Evolutionary conservation across 169 alveolate genomes (phyloP).

Genomic region (Cryptosporidium meleagridis): DNA sequence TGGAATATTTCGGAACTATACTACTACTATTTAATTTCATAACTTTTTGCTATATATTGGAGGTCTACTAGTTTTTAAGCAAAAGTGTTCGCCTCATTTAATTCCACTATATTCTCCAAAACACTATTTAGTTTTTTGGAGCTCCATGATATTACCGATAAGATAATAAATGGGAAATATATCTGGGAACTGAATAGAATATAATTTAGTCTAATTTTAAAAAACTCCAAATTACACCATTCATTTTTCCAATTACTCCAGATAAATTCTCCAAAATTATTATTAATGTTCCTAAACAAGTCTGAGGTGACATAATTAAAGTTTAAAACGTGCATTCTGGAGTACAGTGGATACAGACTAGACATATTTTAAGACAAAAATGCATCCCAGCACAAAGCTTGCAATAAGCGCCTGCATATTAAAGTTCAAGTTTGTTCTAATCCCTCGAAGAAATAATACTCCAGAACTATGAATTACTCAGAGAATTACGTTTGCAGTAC

Average conservation of each 20-base stretch:
- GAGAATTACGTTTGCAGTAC: not conserved
- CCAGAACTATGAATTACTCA: not conserved
- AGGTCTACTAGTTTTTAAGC: not conserved
- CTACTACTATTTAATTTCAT: not conserved
- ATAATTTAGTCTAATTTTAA: not conserved
- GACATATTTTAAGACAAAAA: conserved; percentile 62
- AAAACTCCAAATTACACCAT: not conserved
- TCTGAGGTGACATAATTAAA: conserved; percentile 11
- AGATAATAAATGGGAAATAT: not conserved
- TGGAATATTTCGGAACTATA: not conserved
- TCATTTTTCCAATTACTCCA: conserved; percentile 2
- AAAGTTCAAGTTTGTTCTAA: not conserved
- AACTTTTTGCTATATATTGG: not conserved
- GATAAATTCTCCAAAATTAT: not conserved
- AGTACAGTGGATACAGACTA: conserved; percentile 60
- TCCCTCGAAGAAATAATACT: conserved; percentile 23
- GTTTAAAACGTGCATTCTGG: conserved; percentile 64
- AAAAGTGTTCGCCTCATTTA: not conserved
- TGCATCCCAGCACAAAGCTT: conserved; percentile 10
- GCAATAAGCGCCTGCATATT: conserved; percentile 27
- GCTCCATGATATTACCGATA: not conserved
- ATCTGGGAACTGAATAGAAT: not conserved
- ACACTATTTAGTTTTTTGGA: not conserved
- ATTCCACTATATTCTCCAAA: conserved; percentile 5
- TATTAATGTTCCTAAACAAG: not conserved